Conservation (phyloP, 148 eudicot species). For the Beta vulgaris region DNA sequence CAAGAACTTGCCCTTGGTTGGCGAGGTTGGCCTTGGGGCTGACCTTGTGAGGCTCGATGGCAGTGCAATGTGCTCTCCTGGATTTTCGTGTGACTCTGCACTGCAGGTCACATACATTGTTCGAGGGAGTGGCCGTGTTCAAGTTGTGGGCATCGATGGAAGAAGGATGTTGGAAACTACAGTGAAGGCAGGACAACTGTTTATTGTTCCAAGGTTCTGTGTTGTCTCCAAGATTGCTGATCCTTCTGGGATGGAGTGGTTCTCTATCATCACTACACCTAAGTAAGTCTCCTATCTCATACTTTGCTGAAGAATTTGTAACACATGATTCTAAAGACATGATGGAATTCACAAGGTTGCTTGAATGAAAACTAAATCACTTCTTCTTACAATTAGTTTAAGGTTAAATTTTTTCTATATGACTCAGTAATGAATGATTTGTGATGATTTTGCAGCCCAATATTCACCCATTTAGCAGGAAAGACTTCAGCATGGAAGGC, state of each 20-base stretch:
- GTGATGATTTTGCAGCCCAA: conserved; percentile 11
- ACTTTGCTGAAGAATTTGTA: too few relatives aligned
- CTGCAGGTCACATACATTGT: conserved; percentile 76
- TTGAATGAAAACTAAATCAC: background rate
- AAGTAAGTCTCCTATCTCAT: conserved; percentile 36
- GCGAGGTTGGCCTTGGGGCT: conserved; percentile 81
- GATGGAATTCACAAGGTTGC: background rate
- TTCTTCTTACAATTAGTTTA: background rate
- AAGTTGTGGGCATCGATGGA: conserved; percentile 77
- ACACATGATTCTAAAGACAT: background rate
- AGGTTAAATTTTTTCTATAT: background rate
- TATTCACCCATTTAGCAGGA: conserved; percentile 10
- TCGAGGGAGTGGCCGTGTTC: conserved; percentile 82
- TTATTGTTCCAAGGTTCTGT: conserved; percentile 84
- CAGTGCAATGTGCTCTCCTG: conserved; percentile 80
- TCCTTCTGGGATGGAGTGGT: conserved; percentile 80
- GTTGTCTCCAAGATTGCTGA: conserved; percentile 84
- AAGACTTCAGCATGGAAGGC: conserved; percentile 17
- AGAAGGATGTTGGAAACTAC: conserved; percentile 67
- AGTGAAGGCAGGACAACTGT: conserved; percentile 62
- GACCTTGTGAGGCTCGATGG: conserved; percentile 74
- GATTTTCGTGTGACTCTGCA: conserved; percentile 86
- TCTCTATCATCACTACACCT: conserved; percentile 86
- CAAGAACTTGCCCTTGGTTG: conserved; percentile 85
- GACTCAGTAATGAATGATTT: background rate